Evolutionary conservation across 2,329 filamentous ascomycete species (phyloP).

Genomic region (Apiospora saccharicola): DNA sequence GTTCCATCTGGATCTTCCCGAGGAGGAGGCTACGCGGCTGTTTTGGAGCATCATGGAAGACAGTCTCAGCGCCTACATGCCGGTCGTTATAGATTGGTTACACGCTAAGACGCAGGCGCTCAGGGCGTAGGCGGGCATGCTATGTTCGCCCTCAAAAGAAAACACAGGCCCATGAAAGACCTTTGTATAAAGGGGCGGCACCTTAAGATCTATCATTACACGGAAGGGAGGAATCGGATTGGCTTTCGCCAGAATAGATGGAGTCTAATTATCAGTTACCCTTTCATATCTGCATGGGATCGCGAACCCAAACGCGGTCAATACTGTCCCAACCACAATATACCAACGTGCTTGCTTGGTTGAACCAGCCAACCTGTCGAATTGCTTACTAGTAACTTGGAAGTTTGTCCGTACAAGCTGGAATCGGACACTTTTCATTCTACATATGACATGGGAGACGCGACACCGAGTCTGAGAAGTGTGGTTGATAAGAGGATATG

Average conservation of each 20-base stretch:
- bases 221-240: no score
- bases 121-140: slow-evolving; percentile 62
- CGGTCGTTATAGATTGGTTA: slow-evolving; percentile 92
- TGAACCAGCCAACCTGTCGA: neutral
- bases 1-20: slow-evolving; percentile 88
- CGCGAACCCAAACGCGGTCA: neutral
- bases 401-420: neutral
- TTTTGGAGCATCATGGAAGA: slow-evolving; percentile 92
- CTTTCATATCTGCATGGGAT: neutral
- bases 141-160: neutral
- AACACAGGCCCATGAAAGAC: neutral
- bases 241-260: no score
- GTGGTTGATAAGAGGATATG: neutral
- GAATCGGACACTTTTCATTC: neutral
- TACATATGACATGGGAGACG: neutral
- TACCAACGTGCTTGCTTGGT: neutral
- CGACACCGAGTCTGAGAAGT: neutral
- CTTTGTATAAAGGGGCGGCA: neutral
- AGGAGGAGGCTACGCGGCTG: slow-evolving; percentile 89
- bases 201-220: neutral
- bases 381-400: neutral
- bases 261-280: neutral
- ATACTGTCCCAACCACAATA: neutral
- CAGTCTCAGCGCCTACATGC: slow-evolving; percentile 86
- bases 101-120: slow-evolving; percentile 95